Conservation (phyloP, 2,329 filamentous ascomycete genomes). For the Dactylonectria macrodidyma region DNA sequence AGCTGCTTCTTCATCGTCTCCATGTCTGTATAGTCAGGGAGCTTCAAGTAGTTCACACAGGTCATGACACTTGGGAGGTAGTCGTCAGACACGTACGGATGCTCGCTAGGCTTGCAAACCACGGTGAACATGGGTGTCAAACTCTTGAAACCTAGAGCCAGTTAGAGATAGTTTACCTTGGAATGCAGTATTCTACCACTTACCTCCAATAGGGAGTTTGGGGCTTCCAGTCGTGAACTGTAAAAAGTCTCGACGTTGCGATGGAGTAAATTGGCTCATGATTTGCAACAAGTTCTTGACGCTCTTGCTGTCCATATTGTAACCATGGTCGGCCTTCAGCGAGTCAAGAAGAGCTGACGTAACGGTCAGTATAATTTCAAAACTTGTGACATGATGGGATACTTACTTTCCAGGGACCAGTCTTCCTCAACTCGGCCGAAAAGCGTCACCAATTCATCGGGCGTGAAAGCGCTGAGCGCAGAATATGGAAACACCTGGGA, state of each 20-base stretch:
- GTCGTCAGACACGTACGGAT: constrained; percentile 93
- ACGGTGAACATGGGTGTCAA: constrained; percentile 99
- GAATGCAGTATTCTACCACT: constrained; percentile 51
- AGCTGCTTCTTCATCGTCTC: constrained; percentile 84
- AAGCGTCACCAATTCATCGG: constrained; percentile 93
- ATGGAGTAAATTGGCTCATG: constrained; percentile 87
- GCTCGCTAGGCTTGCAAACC: constrained; percentile 98
- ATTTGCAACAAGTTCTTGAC: constrained; percentile 93
- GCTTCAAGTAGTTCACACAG: constrained; percentile 98
- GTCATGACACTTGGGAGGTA: constrained; percentile 99
- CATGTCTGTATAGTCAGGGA: constrained; percentile 91
- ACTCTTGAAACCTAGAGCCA: constrained; percentile 86
- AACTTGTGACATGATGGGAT: background rate
- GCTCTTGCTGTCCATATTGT: constrained; percentile 97
- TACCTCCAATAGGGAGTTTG: constrained; percentile 98
- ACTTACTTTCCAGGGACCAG: constrained; percentile 96
- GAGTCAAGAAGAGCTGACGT: constrained; percentile 90
- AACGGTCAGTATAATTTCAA: constrained; percentile 31
- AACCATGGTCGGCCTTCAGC: constrained; percentile 98
- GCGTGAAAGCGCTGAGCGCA: constrained; percentile 92
- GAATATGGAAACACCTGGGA: constrained; percentile 97
- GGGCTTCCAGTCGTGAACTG: constrained; percentile 99
- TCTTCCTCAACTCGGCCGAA: constrained; percentile 96
- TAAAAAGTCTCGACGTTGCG: constrained; percentile 90
- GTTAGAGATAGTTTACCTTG: constrained; percentile 50